Evolutionary conservation across 2,329 filamentous ascomycete genomes (phyloP), one percentile per base, ranked within the genome.

Genomic region (Cadophora malorum): DNA sequence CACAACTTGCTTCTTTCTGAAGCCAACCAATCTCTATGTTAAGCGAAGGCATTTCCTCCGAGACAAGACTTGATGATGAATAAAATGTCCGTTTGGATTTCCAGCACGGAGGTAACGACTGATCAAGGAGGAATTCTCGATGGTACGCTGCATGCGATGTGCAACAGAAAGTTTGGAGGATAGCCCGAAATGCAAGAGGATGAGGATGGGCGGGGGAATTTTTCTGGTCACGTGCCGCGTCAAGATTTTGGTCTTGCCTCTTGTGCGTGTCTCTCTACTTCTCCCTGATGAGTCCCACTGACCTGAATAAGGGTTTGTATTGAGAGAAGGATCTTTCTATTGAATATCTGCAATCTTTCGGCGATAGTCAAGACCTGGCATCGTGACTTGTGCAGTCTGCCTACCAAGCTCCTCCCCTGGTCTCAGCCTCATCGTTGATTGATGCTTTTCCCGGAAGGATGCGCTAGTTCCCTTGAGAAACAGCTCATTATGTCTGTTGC

Each of bases 51-150:
- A 55, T n/a, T 9, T 55, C 3, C 25, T 33, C 52, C 52, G 16
- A 33, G 52, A 19, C 52, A 31, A 33, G 12, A 19, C 28, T 55
- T 55, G 52, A 55, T 55, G 52, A 55, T 19, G 8, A 53, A 53
- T 53, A 33, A 55, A 55, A 33, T 55, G 25, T 55, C 52, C 52
- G 52, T 55, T 55, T 55, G 52, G 52, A 19, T n/a, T 55, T 3
- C 4, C 14, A 31, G 23, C 16, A n/a, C 52, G 52, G 52, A n/a
- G 19, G 16, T 9, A 33, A 7, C 12, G 10, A 55, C 52, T 19
- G n/a, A 55, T 55, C 28, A 16, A 33, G 52, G n/a, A 4, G 12
- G 4, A 33, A n/a, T 33, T 19, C 14, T 31, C 52, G 52, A 55
- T 55, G 52, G 52, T 5, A 33, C 52, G 52, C 52, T 55, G 16